Evolutionary conservation across 108 stramenopile genomes (phyloP).

Genomic region (Cyclotella atomus): DNA sequence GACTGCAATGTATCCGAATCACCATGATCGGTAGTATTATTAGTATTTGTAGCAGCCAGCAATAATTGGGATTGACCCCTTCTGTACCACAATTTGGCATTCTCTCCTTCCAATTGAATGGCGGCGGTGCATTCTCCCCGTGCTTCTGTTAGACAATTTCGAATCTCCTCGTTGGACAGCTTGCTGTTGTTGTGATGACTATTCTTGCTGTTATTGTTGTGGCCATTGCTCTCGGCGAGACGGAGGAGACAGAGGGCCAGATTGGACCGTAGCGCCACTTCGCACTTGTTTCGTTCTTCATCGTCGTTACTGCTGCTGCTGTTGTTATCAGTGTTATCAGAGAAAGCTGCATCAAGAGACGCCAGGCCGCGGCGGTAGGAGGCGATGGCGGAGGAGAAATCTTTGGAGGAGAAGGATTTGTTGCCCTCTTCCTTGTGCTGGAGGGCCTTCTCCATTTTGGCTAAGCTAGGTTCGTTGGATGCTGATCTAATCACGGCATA

Average conservation of each 20-base stretch:
- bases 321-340: not conserved
- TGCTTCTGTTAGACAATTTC: not conserved
- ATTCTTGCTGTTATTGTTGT: not conserved
- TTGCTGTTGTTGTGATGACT: not conserved
- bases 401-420: constrained; percentile 1
- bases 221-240: constrained; percentile 12
- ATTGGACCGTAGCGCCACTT: constrained; percentile 38
- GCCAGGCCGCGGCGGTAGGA: constrained; percentile 15
- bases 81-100: constrained; percentile 33
- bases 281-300: constrained; percentile 4
- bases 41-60: not conserved
- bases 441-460: constrained; percentile 1
- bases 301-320: not conserved
- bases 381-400: constrained; percentile 3
- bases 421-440: constrained; percentile 33
- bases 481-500: no score
- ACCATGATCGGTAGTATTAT: not conserved
- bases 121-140: constrained; percentile 17
- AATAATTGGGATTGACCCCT: constrained; percentile 13
- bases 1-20: not conserved
- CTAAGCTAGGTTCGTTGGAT: no score
- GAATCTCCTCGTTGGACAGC: not conserved
- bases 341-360: not conserved
- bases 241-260: constrained; percentile 21
- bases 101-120: constrained; percentile 17